These are phyloP conservation scores for Claviceps africana DNA, from an alignment of 2,329 filamentous ascomycete genomes.

Conservation along the genomic window DNA sequence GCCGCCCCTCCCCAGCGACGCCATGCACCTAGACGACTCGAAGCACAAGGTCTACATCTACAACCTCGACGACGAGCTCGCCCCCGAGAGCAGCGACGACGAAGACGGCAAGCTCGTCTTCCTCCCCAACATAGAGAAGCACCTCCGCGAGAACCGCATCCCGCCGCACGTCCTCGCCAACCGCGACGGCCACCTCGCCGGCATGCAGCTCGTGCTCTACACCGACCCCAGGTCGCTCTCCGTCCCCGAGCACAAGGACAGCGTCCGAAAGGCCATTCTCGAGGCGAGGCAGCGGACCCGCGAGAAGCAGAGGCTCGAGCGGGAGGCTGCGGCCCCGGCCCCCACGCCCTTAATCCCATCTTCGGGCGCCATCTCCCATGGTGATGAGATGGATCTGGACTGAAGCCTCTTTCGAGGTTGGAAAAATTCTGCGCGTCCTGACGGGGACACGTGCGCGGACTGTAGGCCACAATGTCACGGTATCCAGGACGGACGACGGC, in stretches of 20 bases:
- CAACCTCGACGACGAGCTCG: conserved; percentile 77
- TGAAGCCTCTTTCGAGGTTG: no score
- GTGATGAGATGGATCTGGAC: conserved; percentile 55
- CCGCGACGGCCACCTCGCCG: conserved; percentile 38
- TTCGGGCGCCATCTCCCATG: no score
- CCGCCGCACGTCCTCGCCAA: conserved; percentile 50
- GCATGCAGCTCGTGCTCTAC: conserved; percentile 73
- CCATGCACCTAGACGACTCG: conserved; percentile 77
- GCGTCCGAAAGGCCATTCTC: conserved; percentile 68
- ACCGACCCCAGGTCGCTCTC: conserved; percentile 62
- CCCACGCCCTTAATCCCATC: not conserved
- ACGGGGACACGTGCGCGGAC: no score
- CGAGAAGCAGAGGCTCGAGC: conserved; percentile 37
- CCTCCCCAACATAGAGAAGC: conserved; percentile 73
- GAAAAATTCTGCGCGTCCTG: no score
- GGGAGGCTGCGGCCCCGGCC: conserved; percentile 14
- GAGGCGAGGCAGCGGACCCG: conserved; percentile 59
- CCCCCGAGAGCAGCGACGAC: conserved; percentile 27
- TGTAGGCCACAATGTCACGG: not conserved
- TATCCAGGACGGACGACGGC: not conserved
- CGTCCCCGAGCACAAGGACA: conserved; percentile 60
- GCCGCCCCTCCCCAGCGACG: conserved; percentile 29
- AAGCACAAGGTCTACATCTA: conserved; percentile 83
- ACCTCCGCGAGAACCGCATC: conserved; percentile 57
- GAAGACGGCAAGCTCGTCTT: conserved; percentile 56